Evolutionary conservation across 305 asterid genomes (phyloP).

Genomic region (Fraxinus greggii): DNA sequence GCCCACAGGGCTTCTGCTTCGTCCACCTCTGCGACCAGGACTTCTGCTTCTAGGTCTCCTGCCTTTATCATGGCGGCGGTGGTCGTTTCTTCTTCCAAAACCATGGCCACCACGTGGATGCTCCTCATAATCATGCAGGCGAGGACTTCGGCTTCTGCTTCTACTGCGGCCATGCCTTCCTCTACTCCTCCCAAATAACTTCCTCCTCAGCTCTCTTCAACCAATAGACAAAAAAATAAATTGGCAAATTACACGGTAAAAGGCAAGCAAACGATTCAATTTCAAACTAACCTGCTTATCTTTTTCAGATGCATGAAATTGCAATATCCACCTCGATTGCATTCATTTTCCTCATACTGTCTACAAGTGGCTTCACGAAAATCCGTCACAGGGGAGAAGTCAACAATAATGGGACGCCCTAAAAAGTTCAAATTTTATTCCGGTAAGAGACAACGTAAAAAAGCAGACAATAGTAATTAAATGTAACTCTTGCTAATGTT

Average conservation of each 20-base stretch:
- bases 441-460: not conserved
- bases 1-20: conserved; percentile 72
- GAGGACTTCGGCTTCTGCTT: conserved; percentile 79
- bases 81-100: conserved; percentile 63
- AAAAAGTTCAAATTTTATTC: not conserved
- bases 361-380: conserved; percentile 36
- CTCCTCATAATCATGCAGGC: conserved; percentile 52
- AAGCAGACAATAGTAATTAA: not conserved
- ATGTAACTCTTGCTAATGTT: not conserved
- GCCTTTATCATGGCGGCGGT: conserved; percentile 62
- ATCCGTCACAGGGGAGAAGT: conserved; percentile 36
- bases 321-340: conserved; percentile 37
- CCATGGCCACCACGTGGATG: conserved; percentile 54
- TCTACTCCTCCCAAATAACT: conserved; percentile 55
- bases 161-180: conserved; percentile 67
- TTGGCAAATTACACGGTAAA: not conserved
- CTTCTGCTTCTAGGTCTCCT: conserved; percentile 83
- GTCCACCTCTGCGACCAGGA: conserved; percentile 64
- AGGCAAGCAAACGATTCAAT: not conserved
- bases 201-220: conserved; percentile 65
- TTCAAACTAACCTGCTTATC: conserved; percentile 45
- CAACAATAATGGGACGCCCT: conserved; percentile 36
- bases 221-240: conserved; percentile 20
- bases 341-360: conserved; percentile 33
- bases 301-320: conserved; percentile 37